Evolutionary conservation across 1,284 basidiomycete species (phyloP), one percentile per base, ranked within the genome.

Genomic region (Pseudozyma hubeiensis): DNA sequence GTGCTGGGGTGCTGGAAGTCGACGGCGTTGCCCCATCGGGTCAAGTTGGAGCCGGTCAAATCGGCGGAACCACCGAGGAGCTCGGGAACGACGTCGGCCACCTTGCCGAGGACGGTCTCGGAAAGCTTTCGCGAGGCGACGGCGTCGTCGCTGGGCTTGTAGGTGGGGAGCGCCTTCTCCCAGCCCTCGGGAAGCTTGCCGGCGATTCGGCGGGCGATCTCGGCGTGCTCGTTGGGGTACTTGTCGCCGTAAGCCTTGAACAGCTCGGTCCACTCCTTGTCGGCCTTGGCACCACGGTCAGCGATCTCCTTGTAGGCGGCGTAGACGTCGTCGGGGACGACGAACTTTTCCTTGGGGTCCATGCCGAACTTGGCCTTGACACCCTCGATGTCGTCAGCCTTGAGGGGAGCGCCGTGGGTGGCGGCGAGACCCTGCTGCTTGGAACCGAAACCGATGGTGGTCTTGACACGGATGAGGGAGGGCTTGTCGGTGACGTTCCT

Each of bases 371-470:
- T 92, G 81, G 88, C 86, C 89, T 97, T 97, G 81, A 97, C 87
- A 70, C 90, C 86, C 69, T 87, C 88, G 59, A 96, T 92, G 85
- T 97, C 94, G 84, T 97, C 95, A 37, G 91, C 88, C 89, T 97
- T 97, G 81, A 97, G 89, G 65, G 95, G 92, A 91, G 83, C 73
- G 79, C 95, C 95, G 86, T 97, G 94, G 72, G 97, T 93, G 78
- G 92, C 92, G 81, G 96, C 93, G 17, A 92, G 93, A 77, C 94
- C 94, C 86, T 94, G 91, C 83, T 90, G 89, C 87, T 92, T 92
- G 49, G 94, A 97, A 68, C 95, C 94, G 85, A 89, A 97, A 57
- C 94, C 94, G 77, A 97, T 97, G 67, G 92, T 96, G 68, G 95
- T 97, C 84, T 88, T 90, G 64, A 96, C 87, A 75, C 90, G 88